phyloP scores from a whole-genome alignment of 75 land plant species.

The Sequoia sempervirens region DNA sequence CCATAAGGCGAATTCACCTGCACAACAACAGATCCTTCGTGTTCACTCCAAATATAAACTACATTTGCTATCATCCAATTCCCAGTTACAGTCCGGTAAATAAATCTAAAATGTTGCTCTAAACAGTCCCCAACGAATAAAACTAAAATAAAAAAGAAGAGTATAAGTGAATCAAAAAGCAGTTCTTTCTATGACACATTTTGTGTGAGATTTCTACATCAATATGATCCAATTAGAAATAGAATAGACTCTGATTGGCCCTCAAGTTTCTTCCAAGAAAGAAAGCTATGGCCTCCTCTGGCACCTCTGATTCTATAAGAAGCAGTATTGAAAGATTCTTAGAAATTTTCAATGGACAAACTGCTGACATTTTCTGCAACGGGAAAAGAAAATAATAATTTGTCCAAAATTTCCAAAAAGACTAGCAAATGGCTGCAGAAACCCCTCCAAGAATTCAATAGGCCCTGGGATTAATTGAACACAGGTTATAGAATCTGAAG shows the following conservation, averaged over 20 bases:
- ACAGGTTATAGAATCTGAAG: neutral
- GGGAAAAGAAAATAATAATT: neutral
- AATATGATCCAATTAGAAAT: neutral
- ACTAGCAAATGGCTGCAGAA: neutral
- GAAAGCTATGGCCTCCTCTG: neutral
- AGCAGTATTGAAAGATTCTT: neutral
- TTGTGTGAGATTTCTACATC: neutral
- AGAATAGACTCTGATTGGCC: neutral
- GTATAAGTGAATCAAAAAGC: neutral
- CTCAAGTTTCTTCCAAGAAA: neutral
- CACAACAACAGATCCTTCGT: neutral
- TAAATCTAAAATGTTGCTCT: neutral
- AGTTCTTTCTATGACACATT: neutral
- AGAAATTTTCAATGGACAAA: neutral
- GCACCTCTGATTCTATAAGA: neutral
- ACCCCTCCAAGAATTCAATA: neutral
- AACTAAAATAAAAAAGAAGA: neutral
- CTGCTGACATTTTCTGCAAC: neutral
- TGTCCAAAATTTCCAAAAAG: neutral
- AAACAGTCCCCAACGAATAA: neutral
- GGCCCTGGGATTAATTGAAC: neutral
- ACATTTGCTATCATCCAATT: neutral
- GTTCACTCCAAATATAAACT: neutral
- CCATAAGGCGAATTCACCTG: constrained; percentile 86
- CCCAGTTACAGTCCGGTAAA: neutral